Evolutionary conservation across 1,284 basidiomycete genomes (phyloP), one percentile per base, ranked within the genome.

Genomic region (Austroboletus novae-zelandiae): DNA sequence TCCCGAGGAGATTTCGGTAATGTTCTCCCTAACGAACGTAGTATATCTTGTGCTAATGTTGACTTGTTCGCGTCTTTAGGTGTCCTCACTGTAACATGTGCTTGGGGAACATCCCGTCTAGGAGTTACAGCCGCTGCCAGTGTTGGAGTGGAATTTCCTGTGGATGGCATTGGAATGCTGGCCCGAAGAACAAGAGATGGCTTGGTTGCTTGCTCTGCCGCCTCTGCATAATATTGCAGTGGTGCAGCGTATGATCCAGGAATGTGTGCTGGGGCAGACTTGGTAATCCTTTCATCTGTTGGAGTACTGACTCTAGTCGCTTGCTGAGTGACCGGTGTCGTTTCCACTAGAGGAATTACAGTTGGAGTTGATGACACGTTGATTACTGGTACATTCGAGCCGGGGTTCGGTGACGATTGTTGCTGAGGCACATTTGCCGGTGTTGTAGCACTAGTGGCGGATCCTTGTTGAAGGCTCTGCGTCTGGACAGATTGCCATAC

Each of bases 1-100:
- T 59, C n/a, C 50, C 20, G 4, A 23, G 20, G 50, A 40, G 35
- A 27, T 25, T 48, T 47, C 10, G 54, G 48, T 1, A 30, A 13
- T 11, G 20, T 56, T 48, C 61, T 62, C 9, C 71, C 68, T 5
- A 78, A 60, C 9, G 74, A 71, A 5, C 68, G 69, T 14, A 78
- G 51, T 23, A 78, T 65, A 53, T 78, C 76, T 35, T 61, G 68
- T 14, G 76, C 77, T 18, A 78, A 61, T 32, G 70, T 72, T 17
- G 58, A 63, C 51, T 60, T 71, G 46, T 74, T 66, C 4, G 70
- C 72, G 25, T 71, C 63, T 30, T 63, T 64, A 4, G 75, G 73
- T 1, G 68, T 67, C 52, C 64, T 65, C 20, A 48, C 20, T 23
- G 20, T 5, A 23, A 23, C 20, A 23, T 23, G 20, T 23, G 4